Percentiles rank a stretch among this genome's conserved stretches.
phyloP scores from a whole-genome alignment of 2,329 filamentous ascomycete genomes.

The Stachybotrys chlorohalonatus region DNA sequence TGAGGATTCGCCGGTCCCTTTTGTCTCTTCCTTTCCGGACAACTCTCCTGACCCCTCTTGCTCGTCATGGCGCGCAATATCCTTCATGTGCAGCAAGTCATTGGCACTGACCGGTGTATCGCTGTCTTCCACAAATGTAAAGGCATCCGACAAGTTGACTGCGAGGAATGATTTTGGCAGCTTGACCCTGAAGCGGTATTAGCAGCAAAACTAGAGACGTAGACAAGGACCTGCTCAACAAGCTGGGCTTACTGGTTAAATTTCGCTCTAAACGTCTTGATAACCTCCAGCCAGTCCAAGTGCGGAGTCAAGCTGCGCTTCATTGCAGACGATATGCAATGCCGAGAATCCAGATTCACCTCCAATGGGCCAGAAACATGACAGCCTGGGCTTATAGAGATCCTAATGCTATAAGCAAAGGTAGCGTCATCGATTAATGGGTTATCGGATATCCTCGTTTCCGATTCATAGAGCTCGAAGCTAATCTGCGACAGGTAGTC shows the following conservation, averaged over 20 bases:
- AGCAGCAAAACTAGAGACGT: constrained; percentile 5
- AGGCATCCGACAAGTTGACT: constrained; percentile 55
- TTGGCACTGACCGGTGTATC: constrained; percentile 31
- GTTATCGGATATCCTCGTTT: constrained; percentile 52
- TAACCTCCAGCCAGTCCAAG: constrained; percentile 92
- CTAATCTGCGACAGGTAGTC: constrained; percentile 97
- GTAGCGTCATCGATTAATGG: constrained; percentile 48
- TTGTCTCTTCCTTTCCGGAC: constrained; percentile 3
- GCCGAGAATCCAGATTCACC: constrained; percentile 90
- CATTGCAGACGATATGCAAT: constrained; percentile 93
- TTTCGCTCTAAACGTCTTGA: constrained; percentile 87
- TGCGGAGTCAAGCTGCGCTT: constrained; percentile 83
- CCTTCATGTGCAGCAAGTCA: constrained; percentile 40
- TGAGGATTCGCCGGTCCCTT: constrained; percentile 8
- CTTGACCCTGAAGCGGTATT: constrained; percentile 43
- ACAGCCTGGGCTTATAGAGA: constrained; percentile 90
- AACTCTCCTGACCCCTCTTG: constrained; percentile 9
- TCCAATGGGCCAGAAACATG: constrained; percentile 95
- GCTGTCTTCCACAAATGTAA: constrained; percentile 43
- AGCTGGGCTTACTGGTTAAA: constrained; percentile 66
- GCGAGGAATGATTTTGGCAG: constrained; percentile 57
- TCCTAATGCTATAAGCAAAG: constrained; percentile 92
- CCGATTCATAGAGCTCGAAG: constrained; percentile 95
- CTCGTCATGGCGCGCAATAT: constrained; percentile 18
- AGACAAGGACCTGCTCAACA: background rate